Base-by-base conservation (phyloP, 371 early-diverging fungal genomes). In the Umbelopsis sp. region DNA sequence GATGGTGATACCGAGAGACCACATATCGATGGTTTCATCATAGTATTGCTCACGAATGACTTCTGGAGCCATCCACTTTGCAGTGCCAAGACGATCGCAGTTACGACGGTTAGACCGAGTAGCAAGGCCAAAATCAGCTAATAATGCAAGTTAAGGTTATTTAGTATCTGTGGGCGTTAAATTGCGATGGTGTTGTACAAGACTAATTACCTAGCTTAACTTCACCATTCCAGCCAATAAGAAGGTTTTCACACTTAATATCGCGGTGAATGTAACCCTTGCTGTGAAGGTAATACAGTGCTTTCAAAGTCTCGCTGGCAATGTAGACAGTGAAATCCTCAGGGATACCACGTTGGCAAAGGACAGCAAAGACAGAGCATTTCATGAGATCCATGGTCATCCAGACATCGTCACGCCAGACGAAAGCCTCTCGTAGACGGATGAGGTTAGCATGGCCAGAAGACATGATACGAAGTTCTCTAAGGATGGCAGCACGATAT, bases 181-280 rank as follows among this genome's bases (percentile, higher is more conserved):
- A 81, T 74, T 53, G 89, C 87, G 11, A 7, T 41, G 10, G 41
- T 29, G 41, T 96, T 89, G 72, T 93, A 95, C 7, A 96, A 94
- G 4, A 93, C 91, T 94, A 95, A 96, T 3, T 99, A 65, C 95
- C 95, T 71, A 99, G 92, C 80, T 99, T 99, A 63, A 99, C 86
- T 76, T 96, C 93, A 48, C 96, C 97, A 69, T 97, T 89, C 69
- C 89, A 81, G 48, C 96, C 98, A 53, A 99, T 80, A 63, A 99
- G 83, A 52, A 99, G 75, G 74, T 99, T 99, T 76, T 99, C 99
- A 62, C 96, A 96, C 79, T 97, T 97, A 67, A 97, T 91, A 72
- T 94, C 95, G 35, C 99, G 85, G 76, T 99, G 99, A 72, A 99
- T 99, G 25, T 99, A 96, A 62, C 94, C 87, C 73, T 96, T 96